Base-by-base conservation (phyloP, 1,139 yeast species). In the Yamadazyma epiphylla region DNA sequence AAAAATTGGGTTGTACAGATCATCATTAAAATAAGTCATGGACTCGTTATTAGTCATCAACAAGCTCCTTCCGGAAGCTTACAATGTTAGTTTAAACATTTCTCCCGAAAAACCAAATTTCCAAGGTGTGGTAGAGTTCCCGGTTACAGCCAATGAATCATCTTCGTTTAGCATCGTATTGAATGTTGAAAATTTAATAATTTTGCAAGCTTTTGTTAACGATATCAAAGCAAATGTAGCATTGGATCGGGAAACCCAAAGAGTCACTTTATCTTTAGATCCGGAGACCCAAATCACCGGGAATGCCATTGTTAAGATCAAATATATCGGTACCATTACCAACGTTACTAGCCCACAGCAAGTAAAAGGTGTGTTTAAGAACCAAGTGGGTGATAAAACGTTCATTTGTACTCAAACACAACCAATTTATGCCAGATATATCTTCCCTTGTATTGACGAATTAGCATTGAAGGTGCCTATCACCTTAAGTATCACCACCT, bases 361-460 rank as follows among this genome's bases (percentile, higher is more conserved):
- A 27, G 81, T 88, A 1, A 63, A 55, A 29, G 91, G 91, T n/a
- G 53, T 81, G 2, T 81, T 79, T 64, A 77, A 76, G 44, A 77
- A 86, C 1, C 60, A 67, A 4, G 51, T 60, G 13, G 57, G 70
- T 2, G 78, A 79, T 9, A 60, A 52, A 19, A 57, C 80, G 1
- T 56, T 81, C 11, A 49, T 81, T 24, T 78, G 87, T 0, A 80
- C 91, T 2, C 89, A 83, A 46, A 68, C 77, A 25, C 89, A 81
- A 49, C 88, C 91, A 0, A 65, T 68, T 19, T 78, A 69, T 39
- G 80, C 86, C 3, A 63, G 80, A 42, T 49, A 50, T 29, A 69
- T 81, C 10, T 77, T 77, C 45, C 91, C 91, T 2, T 70, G 80
- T 40, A 50, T 82, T 13, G 89, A 83, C 48, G 87, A 80, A 41